phyloP scores from a whole-genome alignment of 805 yeast genomes.

The Osmozyma mogii region DNA sequence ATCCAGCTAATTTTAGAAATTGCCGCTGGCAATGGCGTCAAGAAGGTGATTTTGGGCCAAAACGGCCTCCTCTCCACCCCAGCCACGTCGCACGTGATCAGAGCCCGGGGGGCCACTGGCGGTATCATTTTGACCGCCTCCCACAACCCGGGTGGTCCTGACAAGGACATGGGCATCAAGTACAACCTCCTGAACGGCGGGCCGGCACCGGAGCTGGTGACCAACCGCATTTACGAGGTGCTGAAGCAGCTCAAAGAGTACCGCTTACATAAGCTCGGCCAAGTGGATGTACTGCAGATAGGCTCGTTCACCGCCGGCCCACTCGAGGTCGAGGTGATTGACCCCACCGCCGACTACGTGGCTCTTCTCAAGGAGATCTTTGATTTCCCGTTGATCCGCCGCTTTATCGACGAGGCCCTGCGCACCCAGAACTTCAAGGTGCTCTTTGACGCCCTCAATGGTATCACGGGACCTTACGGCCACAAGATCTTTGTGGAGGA shows the following conservation, averaged over 20 bases:
- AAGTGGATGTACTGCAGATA: constrained; percentile 52
- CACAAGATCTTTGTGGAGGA: constrained; percentile 74
- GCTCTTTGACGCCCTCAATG: constrained; percentile 85
- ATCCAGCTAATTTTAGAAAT: constrained; percentile 76
- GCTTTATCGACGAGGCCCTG: constrained; percentile 48
- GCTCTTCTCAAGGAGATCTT: constrained; percentile 74
- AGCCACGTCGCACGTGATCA: constrained; percentile 89
- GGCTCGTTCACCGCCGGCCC: constrained; percentile 50
- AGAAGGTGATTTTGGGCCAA: constrained; percentile 78
- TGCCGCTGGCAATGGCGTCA: constrained; percentile 87
- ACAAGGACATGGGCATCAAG: constrained; percentile 88
- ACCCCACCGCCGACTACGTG: constrained; percentile 73
- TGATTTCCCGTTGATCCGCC: constrained; percentile 74
- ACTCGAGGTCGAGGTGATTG: constrained; percentile 72
- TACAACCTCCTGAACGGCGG: constrained; percentile 95
- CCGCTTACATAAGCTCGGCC: constrained; percentile 53
- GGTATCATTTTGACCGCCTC: constrained; percentile 95
- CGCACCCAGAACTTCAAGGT: constrained; percentile 54
- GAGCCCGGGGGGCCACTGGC: constrained; percentile 72
- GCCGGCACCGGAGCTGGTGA: constrained; percentile 95
- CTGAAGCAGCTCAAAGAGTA: constrained; percentile 54
- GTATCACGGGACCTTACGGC: constrained; percentile 97
- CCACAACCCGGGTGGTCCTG: constrained; percentile 97
- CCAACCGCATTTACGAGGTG: constrained; percentile 73
- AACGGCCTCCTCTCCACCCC: constrained; percentile 89